Evolutionary conservation across 768 basidiomycete species (phyloP).

Genomic region (Kwoniella mangroviensis): DNA sequence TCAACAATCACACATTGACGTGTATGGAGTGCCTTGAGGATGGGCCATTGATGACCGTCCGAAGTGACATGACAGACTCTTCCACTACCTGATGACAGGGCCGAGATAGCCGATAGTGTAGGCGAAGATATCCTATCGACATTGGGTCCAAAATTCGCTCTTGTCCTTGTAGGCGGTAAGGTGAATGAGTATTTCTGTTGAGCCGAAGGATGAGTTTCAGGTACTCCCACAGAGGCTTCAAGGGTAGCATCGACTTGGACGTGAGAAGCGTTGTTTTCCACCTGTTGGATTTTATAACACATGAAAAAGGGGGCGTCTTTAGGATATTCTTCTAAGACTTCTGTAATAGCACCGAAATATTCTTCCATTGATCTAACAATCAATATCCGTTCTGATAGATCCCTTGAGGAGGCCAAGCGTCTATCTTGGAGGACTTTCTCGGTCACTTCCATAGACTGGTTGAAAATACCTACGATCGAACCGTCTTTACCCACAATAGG

Average conservation of each 20-base stretch:
- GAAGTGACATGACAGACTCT: slow-evolving; percentile 27
- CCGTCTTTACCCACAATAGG: slow-evolving; percentile 41
- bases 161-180: slow-evolving; percentile 12
- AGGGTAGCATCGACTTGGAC: slow-evolving; percentile 24
- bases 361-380: slow-evolving; percentile 36
- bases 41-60: slow-evolving; percentile 42
- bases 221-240: slow-evolving; percentile 40
- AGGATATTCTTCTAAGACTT: slow-evolving; percentile 40
- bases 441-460: slow-evolving; percentile 42
- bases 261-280: slow-evolving; percentile 1
- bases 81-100: slow-evolving; percentile 41
- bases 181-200: slow-evolving; percentile 14
- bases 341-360: slow-evolving; percentile 33
- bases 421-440: slow-evolving; percentile 41
- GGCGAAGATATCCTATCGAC: slow-evolving; percentile 44
- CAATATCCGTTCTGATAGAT: slow-evolving; percentile 43
- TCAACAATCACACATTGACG: slow-evolving; percentile 51
- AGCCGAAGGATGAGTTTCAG: slow-evolving; percentile 37
- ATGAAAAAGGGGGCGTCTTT: slow-evolving; percentile 49
- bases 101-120: slow-evolving; percentile 47
- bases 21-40: slow-evolving; percentile 44
- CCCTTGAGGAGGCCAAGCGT: slow-evolving; percentile 33
- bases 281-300: slow-evolving; percentile 37
- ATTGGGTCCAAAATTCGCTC: slow-evolving; percentile 34
- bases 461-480: slow-evolving; percentile 42